Conservation (phyloP, 495 filamentous ascomycete genomes). For the Hyphodiscus hymeniophilus region DNA sequence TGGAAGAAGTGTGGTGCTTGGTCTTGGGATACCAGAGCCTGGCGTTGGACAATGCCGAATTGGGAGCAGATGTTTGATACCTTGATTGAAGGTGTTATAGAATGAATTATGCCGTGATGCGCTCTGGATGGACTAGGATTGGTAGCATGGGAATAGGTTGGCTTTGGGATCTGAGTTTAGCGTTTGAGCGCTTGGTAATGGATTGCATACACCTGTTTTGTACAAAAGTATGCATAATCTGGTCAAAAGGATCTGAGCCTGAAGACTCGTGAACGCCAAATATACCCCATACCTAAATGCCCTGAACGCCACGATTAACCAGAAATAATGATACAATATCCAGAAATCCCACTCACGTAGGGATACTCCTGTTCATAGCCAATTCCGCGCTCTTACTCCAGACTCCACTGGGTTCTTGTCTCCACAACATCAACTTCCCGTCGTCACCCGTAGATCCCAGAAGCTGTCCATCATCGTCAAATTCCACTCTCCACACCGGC, state of each 20-base stretch:
- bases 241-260: neutral
- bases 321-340: neutral
- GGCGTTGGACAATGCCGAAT: conserved; percentile 29
- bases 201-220: neutral
- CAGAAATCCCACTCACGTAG: too few relatives aligned
- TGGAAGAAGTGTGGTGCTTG: conserved; percentile 18
- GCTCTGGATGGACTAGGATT: conserved; percentile 1
- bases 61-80: conserved; percentile 37
- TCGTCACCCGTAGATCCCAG: conserved; percentile 53
- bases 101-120: conserved; percentile 23
- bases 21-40: conserved; percentile 19
- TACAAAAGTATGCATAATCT: conserved; percentile 6
- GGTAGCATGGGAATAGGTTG: conserved; percentile 7
- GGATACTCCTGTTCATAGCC: conserved; percentile 34
- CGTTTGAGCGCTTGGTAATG: neutral
- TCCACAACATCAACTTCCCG: conserved; percentile 49
- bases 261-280: neutral
- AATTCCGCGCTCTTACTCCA: conserved; percentile 49
- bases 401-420: conserved; percentile 41
- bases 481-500: conserved; percentile 53
- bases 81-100: conserved; percentile 33
- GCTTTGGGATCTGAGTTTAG: conserved; percentile 1
- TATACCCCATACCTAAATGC: neutral
- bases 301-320: neutral
- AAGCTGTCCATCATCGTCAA: conserved; percentile 53